A percentile compares a stretch with the other conserved stretches of the same genome.
Conservation (phyloP, 768 basidiomycete species). For the Podaxis sp. region DNA sequence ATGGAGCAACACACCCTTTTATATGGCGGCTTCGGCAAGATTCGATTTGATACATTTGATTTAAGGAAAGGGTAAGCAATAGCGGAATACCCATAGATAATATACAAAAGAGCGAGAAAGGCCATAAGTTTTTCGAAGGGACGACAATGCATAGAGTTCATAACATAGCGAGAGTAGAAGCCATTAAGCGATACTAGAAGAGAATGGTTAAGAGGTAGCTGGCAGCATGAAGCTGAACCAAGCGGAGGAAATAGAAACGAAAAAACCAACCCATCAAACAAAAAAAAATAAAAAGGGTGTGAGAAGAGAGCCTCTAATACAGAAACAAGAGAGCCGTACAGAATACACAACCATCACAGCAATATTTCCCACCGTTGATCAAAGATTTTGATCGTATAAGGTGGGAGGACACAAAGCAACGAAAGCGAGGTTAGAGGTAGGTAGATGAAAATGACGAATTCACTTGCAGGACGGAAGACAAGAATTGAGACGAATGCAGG, state of each 20-base stretch:
- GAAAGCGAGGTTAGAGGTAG: slow-evolving; percentile 7
- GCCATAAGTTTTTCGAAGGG: background rate
- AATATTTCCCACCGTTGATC: background rate
- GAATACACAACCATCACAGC: slow-evolving; percentile 8
- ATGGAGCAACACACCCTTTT: background rate
- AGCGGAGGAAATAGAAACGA: background rate
- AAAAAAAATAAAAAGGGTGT: slow-evolving; percentile 1
- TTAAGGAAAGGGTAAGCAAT: background rate
- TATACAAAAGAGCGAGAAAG: background rate
- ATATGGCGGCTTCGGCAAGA: background rate
- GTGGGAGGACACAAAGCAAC: slow-evolving; percentile 9
- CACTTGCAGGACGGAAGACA: slow-evolving; percentile 6
- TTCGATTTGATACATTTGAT: background rate
- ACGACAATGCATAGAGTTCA: background rate
- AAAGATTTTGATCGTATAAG: background rate
- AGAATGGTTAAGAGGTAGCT: background rate
- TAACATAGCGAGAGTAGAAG: background rate
- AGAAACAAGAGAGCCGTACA: background rate
- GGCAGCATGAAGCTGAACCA: background rate
- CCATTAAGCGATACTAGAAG: slow-evolving; percentile 1
- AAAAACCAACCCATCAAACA: slow-evolving; percentile 3
- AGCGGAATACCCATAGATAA: background rate
- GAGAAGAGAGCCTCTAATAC: slow-evolving; percentile 12
- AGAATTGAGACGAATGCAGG: slow-evolving; percentile 11
- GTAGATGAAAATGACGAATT: slow-evolving; percentile 2